A percentile compares a stretch with the other conserved stretches of the same genome.
phyloP scores from a whole-genome alignment of 1,139 yeast genomes.

The Protomyces gravidus region DNA sequence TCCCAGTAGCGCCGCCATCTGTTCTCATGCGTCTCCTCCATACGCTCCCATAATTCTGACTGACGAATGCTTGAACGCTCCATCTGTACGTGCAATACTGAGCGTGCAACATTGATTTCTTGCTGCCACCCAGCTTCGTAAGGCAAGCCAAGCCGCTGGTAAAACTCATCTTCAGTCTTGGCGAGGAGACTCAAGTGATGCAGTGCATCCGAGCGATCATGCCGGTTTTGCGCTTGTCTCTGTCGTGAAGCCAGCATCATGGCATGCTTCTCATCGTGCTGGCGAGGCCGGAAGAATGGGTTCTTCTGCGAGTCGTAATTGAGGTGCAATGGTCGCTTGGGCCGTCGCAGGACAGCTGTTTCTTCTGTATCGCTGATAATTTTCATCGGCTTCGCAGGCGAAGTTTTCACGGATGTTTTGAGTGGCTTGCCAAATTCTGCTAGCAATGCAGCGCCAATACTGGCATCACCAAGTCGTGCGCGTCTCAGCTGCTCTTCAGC shows the following conservation, averaged over 20 bases:
- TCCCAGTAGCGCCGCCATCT: constrained; percentile 1
- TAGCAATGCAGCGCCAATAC: background rate
- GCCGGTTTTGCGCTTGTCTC: constrained; percentile 5
- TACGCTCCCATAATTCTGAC: constrained; percentile 9
- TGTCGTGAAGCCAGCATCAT: constrained; percentile 11
- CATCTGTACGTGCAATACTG: constrained; percentile 3
- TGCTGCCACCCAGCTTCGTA: constrained; percentile 6
- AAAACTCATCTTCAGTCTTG: constrained; percentile 21
- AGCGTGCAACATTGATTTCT: constrained; percentile 13
- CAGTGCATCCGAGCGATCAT: constrained; percentile 12
- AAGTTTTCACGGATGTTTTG: no score
- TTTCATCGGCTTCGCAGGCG: background rate
- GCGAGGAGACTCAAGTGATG: constrained; percentile 6
- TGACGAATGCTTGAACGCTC: background rate
- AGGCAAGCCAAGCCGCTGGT: constrained; percentile 1
- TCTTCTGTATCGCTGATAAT: background rate
- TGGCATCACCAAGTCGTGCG: constrained; percentile 3
- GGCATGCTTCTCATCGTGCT: constrained; percentile 10
- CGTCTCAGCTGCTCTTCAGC: background rate
- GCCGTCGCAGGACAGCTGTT: background rate
- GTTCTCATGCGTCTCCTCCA: constrained; percentile 6
- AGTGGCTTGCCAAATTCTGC: background rate
- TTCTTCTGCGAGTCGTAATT: constrained; percentile 14
- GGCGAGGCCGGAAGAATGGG: constrained; percentile 19
- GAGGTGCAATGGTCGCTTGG: constrained; percentile 3